Evolutionary conservation across 2,329 filamentous ascomycete genomes (phyloP).

Genomic region (Colletotrichum viniferum): DNA sequence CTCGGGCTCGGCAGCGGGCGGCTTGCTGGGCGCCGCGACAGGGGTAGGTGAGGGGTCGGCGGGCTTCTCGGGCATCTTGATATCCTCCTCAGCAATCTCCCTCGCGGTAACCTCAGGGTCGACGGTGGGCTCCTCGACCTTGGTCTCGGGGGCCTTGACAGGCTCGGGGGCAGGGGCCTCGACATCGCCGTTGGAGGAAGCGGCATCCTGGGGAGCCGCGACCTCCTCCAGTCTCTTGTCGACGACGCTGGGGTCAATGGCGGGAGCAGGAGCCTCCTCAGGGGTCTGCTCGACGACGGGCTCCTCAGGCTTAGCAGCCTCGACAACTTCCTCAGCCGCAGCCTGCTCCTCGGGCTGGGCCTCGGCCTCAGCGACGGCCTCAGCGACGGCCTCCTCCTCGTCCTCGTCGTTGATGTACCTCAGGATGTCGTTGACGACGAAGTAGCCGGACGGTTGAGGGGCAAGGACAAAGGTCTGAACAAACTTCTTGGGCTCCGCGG

Average conservation of each 20-base stretch:
- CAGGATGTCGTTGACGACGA: constrained; percentile 97
- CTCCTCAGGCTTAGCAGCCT: constrained; percentile 33
- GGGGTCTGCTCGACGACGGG: constrained; percentile 29
- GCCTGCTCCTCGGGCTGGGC: constrained; percentile 37
- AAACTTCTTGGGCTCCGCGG: constrained; percentile 90
- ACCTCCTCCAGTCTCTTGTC: constrained; percentile 79
- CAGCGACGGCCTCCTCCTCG: constrained; percentile 66
- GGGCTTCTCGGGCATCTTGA: constrained; percentile 68
- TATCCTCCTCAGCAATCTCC: constrained; percentile 60
- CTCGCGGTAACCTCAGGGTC: constrained; percentile 55
- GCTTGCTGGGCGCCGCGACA: constrained; percentile 39
- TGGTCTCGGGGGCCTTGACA: constrained; percentile 32
- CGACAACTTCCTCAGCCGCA: constrained; percentile 51
- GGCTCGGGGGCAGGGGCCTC: constrained; percentile 38
- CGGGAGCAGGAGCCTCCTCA: constrained; percentile 22
- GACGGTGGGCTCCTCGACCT: constrained; percentile 33
- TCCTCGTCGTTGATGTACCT: constrained; percentile 86
- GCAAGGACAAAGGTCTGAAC: constrained; percentile 97
- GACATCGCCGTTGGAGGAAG: constrained; percentile 35
- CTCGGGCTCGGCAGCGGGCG: constrained; percentile 48
- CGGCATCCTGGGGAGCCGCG: constrained; percentile 38
- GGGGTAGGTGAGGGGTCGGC: constrained; percentile 65
- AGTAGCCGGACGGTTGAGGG: constrained; percentile 95
- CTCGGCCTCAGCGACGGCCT: constrained; percentile 36
- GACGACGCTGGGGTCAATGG: constrained; percentile 57